These are phyloP conservation scores for Tolypocladium guangdongense DNA, from an alignment of 2,329 filamentous ascomycete species.

Conservation along the genomic window DNA sequence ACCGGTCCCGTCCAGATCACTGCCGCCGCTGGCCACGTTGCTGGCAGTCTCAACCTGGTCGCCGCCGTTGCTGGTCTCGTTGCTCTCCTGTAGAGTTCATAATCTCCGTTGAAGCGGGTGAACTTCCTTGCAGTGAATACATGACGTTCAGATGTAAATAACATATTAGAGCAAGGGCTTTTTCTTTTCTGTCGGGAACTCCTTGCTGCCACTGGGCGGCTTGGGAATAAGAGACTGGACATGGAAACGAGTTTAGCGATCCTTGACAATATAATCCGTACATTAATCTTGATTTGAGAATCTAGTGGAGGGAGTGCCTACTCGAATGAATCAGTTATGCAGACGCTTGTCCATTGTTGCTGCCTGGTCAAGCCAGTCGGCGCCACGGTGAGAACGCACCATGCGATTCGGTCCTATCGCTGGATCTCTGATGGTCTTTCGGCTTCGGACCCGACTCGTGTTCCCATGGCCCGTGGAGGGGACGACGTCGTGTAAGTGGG, in stretches of 20 bases:
- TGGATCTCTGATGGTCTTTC: not conserved
- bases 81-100: slow-evolving; percentile 20
- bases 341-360: not conserved
- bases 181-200: not conserved
- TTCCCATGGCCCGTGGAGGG: not conserved
- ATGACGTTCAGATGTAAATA: slow-evolving; percentile 9
- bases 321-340: not conserved
- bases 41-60: slow-evolving; percentile 15
- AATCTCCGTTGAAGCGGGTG: slow-evolving; percentile 6
- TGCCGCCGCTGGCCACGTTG: slow-evolving; percentile 20
- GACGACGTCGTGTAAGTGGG: not conserved
- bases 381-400: no score
- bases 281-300: not conserved
- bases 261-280: not conserved
- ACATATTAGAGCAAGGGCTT: not conserved
- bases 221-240: not conserved
- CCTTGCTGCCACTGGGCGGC: not conserved
- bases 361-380: no score
- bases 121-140: slow-evolving; percentile 6
- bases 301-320: not conserved
- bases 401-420: no score
- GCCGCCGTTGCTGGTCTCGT: slow-evolving; percentile 20
- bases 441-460: not conserved
- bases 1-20: slow-evolving; percentile 12
- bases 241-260: not conserved